Evolutionary conservation across 257 asterid genomes (phyloP), one percentile per base, ranked within the genome.

Genomic region (Forsythia suspensa): DNA sequence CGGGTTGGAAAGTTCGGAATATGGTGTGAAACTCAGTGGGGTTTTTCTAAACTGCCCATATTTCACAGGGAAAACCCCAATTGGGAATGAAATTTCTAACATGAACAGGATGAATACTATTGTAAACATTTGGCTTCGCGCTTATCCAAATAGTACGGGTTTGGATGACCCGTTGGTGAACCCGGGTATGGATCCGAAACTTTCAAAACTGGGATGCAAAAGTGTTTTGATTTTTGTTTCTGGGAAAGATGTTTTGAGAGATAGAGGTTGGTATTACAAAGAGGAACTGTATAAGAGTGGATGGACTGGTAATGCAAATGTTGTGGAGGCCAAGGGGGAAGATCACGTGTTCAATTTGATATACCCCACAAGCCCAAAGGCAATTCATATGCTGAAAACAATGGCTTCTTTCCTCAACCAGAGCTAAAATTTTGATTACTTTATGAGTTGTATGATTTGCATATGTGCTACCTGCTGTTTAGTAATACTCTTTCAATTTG

Each of bases 41-140:
- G 75, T 91, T 77, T 85, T 91, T 55, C 81, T 91, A 0, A 82
- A 85, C 18, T 86, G 92, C 67, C 96, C 96, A 0, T 91, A 3
- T 7, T 91, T 92, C 72, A 71, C 87, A 87, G 97, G 96, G 34
- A 86, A 90, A 29, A 88, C 79, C 5, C 82, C 82, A 0, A 85
- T 90, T 0, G 97, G 88, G 5, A 72, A 76, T 0, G 97, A 91
- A 66, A 68, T 36, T 0, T 63, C 57, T 0, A 46, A 82, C 5
- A 1, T 11, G 3, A 79, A 76, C 1, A 42, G 34, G 3, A 86
- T 75, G 52, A 41, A 66, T 0, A 42, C 4, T 3, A 9, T 88
- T 57, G 83, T 79, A 66, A 75, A 63, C 6, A 48, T 90, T 0
- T 91, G 98, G 97, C 4, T 5, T 1, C 78, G 75, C 36, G 88